A percentile compares a stretch with the other conserved stretches of the same genome.
These are phyloP conservation scores for Ampelomyces quisqualis DNA, from an alignment of 2,329 filamentous ascomycete genomes.

Conservation along the genomic window DNA sequence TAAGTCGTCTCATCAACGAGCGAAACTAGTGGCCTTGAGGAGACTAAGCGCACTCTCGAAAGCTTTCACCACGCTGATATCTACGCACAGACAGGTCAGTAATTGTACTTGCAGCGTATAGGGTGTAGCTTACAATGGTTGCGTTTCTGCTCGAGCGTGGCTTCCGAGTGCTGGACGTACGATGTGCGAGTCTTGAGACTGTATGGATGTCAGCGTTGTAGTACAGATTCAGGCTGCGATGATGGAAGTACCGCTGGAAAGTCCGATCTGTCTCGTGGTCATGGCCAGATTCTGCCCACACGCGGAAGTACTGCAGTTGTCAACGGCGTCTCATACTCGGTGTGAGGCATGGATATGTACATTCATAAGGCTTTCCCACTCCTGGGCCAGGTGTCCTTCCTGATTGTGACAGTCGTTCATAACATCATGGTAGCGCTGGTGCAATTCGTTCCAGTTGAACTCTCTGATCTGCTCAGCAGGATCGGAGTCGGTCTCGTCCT, in stretches of 20 bases:
- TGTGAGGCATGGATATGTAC: slow-evolving; percentile 20
- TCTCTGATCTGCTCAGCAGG: slow-evolving; percentile 46
- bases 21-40: slow-evolving; percentile 33
- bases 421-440: slow-evolving; percentile 66
- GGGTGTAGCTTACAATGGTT: slow-evolving; percentile 68
- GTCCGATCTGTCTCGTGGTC: slow-evolving; percentile 74
- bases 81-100: slow-evolving; percentile 27
- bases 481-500: slow-evolving; percentile 24
- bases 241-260: slow-evolving; percentile 64
- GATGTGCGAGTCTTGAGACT: slow-evolving; percentile 77
- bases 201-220: background rate
- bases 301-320: slow-evolving; percentile 67
- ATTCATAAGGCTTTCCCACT: slow-evolving; percentile 58
- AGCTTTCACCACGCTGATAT: slow-evolving; percentile 50
- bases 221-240: background rate
- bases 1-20: slow-evolving; percentile 31
- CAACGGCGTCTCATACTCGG: background rate
- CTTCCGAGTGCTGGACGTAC: slow-evolving; percentile 74
- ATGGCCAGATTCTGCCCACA: slow-evolving; percentile 74
- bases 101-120: no score
- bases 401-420: slow-evolving; percentile 63
- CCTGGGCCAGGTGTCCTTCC: slow-evolving; percentile 65
- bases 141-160: slow-evolving; percentile 70
- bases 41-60: slow-evolving; percentile 53
- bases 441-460: slow-evolving; percentile 79